Percentiles rank a stretch among this genome's conserved stretches.
Evolutionary conservation across 129 eudicot genomes (phyloP).

Genomic region (Escallonia rubra): DNA sequence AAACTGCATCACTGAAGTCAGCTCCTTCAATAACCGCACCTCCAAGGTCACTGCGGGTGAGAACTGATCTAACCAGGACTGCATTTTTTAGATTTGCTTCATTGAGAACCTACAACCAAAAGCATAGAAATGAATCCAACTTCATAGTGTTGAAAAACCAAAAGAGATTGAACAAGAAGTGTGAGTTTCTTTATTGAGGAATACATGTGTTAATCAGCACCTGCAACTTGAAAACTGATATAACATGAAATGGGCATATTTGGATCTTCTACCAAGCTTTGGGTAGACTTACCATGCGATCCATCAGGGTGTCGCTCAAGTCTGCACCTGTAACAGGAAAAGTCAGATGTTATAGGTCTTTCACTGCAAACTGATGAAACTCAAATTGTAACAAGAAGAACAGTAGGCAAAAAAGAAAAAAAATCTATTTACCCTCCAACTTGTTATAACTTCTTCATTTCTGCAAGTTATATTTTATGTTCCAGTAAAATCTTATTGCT

Average conservation of each 20-base stretch:
- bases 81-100: constrained; percentile 97
- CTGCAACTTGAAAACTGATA: neutral
- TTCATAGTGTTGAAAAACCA: no score
- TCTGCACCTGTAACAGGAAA: constrained; percentile 73
- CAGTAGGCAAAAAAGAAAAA: no score
- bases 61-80: constrained; percentile 79
- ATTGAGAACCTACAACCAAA: constrained; percentile 56
- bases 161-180: no score
- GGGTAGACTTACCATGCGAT: constrained; percentile 75
- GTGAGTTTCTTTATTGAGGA: no score
- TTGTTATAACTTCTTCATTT: no score
- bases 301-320: constrained; percentile 96
- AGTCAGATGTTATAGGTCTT: no score
- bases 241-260: neutral
- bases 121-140: neutral
- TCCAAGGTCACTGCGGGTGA: constrained; percentile 94
- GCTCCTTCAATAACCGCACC: constrained; percentile 96
- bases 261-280: neutral
- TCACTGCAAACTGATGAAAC: no score
- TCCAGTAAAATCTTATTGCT: no score
- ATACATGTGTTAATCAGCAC: no score
- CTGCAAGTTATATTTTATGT: no score
- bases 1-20: constrained; percentile 97
- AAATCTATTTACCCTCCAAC: no score
- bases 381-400: no score